Evolutionary conservation across 1,139 yeast species (phyloP), one percentile per base, ranked within the genome.

Genomic region (Protomyces inundatus): DNA sequence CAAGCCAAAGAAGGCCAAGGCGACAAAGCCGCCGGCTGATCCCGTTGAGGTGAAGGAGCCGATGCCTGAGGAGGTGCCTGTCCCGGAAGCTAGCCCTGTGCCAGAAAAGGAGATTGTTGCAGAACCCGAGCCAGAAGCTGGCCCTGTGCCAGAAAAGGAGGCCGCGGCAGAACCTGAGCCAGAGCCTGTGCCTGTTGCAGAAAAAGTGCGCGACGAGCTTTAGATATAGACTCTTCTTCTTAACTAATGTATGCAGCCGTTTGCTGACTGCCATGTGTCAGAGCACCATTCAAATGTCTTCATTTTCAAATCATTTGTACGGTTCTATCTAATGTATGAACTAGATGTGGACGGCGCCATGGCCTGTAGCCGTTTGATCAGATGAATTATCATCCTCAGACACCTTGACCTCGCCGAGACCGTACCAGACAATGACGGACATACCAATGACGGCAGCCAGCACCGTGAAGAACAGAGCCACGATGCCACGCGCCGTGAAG

Each of bases 401-500:
- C 39, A 30, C n/a, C 32, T 42, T n/a, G 30, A 42, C 16, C 7
- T 42, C 48, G 32, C 32, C 48, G 39, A 88, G 79, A 73, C 98
- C 98, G 76, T 90, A 93, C 75, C 85, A 76, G 67, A 86, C 82
- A 73, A 93, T 88, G 67, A 88, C 82, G 65, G 78, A 80, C 76
- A 91, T 79, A 73, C 98, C 98, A 36, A 87, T 77, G 65, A 89
- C 72, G 68, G 96, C 98, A 64, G 91, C 80, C 67, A 90, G 71
- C 73, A 87, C 80, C 36, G 97, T 90, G 76, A 90, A 83, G 37
- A 84, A 86, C 73, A 93, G 78, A 10, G 98, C 98, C 66, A 91
- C 86, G 71, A 87, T 86, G 74, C 98, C 98, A 71, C 87, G 85
- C 55, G 87, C 82, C 54, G 98, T 91, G 81, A 93, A 91, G 3